A percentile compares a stretch with the other conserved stretches of the same genome.
These are phyloP conservation scores for Suhomyces sp. DNA, from an alignment of 805 yeast genomes.

Conservation along the genomic window DNA sequence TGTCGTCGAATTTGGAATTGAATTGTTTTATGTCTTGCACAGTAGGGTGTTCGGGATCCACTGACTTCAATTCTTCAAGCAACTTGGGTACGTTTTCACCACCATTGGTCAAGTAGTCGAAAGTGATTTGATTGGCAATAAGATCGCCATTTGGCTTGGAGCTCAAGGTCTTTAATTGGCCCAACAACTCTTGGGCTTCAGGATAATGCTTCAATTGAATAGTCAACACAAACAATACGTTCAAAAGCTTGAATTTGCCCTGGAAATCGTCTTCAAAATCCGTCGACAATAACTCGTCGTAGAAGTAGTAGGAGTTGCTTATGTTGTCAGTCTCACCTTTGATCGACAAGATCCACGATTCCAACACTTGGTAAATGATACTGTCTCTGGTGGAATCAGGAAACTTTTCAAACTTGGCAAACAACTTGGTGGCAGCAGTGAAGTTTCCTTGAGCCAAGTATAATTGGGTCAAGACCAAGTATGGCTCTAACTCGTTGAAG, in stretches of 20 bases:
- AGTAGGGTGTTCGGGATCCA: slow-evolving; percentile 56
- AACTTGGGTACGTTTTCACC: slow-evolving; percentile 46
- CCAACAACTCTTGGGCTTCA: slow-evolving; percentile 67
- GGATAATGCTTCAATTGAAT: slow-evolving; percentile 76
- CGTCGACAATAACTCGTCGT: slow-evolving; percentile 71
- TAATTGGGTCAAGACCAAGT: slow-evolving; percentile 39
- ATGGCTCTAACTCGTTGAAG: slow-evolving; percentile 39
- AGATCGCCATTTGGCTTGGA: slow-evolving; percentile 41
- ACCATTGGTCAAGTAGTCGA: slow-evolving; percentile 45
- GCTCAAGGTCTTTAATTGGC: slow-evolving; percentile 44
- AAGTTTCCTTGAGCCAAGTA: slow-evolving; percentile 37
- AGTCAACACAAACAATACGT: slow-evolving; percentile 68
- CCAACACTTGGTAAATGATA: slow-evolving; percentile 72
- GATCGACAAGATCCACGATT: slow-evolving; percentile 56
- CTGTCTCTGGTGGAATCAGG: slow-evolving; percentile 52
- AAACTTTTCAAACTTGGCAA: slow-evolving; percentile 28
- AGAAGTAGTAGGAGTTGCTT: slow-evolving; percentile 52
- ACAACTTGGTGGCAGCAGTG: slow-evolving; percentile 31
- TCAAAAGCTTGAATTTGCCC: slow-evolving; percentile 39
- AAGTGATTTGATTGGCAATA: slow-evolving; percentile 63
- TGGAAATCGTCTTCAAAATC: slow-evolving; percentile 37
- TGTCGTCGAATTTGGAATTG: slow-evolving; percentile 60
- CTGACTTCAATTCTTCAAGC: slow-evolving; percentile 41
- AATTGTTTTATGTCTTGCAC: slow-evolving; percentile 60
- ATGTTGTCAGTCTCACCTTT: slow-evolving; percentile 43